Percentiles rank a stretch among this genome's conserved stretches.
phyloP scores from a whole-genome alignment of 306 rosid species.

The Trichosanthes truncata region DNA sequence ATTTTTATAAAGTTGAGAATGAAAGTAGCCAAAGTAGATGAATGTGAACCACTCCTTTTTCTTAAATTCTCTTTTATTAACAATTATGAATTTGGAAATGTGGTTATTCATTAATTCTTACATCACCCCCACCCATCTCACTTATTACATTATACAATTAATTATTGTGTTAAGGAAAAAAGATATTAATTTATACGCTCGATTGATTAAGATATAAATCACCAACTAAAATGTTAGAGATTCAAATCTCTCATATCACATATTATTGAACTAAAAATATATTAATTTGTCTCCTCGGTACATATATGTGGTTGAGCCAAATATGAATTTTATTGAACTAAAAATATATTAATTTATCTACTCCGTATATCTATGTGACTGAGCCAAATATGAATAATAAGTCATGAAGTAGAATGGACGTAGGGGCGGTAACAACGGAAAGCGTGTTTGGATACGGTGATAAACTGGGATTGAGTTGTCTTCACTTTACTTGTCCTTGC shows the following conservation, averaged over 20 bases:
- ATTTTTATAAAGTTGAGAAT: not conserved
- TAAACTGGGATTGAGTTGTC: not conserved
- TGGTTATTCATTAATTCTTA: not conserved
- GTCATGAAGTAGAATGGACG: not conserved
- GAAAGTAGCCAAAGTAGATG: not conserved
- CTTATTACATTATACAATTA: not conserved
- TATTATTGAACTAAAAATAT: too few species aligned
- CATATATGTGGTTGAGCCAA: too few species aligned
- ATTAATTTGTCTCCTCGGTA: too few species aligned
- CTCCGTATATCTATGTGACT: too few species aligned
- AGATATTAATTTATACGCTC: too few species aligned
- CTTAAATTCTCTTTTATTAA: not conserved
- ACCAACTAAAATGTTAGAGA: too few species aligned
- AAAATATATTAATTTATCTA: too few species aligned
- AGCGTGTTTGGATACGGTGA: too few species aligned
- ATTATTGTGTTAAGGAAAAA: not conserved
- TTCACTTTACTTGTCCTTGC: not conserved
- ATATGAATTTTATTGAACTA: too few species aligned
- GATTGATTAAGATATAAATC: too few species aligned
- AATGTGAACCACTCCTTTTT: not conserved
- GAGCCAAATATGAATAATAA: too few species aligned
- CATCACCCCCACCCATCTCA: not conserved
- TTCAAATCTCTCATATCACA: too few species aligned
- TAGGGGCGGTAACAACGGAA: not conserved
- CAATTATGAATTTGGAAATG: not conserved